Conservation (phyloP, 495 filamentous ascomycete species). For the Tuber microsphaerosporum region DNA sequence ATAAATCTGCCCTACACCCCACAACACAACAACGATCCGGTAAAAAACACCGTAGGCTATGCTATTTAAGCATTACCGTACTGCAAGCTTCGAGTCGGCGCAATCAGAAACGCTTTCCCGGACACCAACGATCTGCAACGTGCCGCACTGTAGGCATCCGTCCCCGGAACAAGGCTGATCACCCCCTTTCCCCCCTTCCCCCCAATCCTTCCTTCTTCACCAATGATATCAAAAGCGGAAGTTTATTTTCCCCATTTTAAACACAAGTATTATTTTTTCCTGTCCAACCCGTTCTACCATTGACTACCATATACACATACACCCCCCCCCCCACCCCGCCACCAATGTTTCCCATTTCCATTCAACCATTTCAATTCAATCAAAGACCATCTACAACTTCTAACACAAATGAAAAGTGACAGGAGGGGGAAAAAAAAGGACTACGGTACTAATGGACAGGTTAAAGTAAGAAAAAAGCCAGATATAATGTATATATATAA, state of each 20-base stretch:
- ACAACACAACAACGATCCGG: neutral
- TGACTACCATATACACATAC: neutral
- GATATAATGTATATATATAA: conserved; percentile 7
- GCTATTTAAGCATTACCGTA: neutral
- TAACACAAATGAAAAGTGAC: conserved; percentile 22
- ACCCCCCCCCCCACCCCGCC: neutral
- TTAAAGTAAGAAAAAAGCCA: conserved; percentile 19
- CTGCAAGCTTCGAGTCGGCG: neutral
- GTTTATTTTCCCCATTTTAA: neutral
- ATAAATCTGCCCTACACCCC: neutral
- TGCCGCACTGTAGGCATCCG: neutral
- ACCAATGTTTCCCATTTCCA: neutral
- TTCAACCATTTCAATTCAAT: neutral
- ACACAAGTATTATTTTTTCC: neutral
- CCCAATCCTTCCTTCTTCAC: neutral
- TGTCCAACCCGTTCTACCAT: neutral
- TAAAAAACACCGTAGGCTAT: neutral
- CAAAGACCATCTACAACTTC: neutral
- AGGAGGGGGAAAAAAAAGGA: conserved; percentile 9
- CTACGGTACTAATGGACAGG: conserved; percentile 14
- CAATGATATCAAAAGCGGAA: neutral
- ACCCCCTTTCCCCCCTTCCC: too few relatives aligned
- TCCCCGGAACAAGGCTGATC: neutral
- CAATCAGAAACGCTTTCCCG: neutral
- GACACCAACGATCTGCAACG: neutral